phyloP scores from a whole-genome alignment of 768 basidiomycete species.

The Leccinum longicurvipes region DNA sequence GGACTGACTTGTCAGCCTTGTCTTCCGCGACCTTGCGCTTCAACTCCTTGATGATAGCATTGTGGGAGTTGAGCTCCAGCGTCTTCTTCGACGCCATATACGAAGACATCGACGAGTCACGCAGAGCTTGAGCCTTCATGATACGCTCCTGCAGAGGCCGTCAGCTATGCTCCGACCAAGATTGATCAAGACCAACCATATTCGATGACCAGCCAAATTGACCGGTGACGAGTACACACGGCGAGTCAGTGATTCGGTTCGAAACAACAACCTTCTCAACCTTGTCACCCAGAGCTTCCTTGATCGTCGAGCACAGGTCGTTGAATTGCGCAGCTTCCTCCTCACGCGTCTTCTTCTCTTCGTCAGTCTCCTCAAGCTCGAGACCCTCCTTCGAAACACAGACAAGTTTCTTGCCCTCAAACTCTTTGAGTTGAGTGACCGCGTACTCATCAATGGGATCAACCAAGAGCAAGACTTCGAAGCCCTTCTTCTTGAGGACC shows the following conservation, averaged over 20 bases:
- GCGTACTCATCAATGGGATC: conserved; percentile 99
- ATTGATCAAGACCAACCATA: conserved; percentile 59
- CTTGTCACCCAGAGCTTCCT: conserved; percentile 98
- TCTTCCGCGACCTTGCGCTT: conserved; percentile 95
- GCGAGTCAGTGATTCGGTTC: conserved; percentile 96
- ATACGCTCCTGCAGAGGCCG: conserved; percentile 68
- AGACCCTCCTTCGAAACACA: conserved; percentile 99
- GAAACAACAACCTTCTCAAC: conserved; percentile 99
- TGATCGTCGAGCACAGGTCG: conserved; percentile 91
- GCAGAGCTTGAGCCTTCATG: conserved; percentile 98
- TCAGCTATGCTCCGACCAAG: background rate
- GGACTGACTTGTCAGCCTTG: conserved; percentile 97
- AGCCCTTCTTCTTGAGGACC: conserved; percentile 99
- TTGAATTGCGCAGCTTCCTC: conserved; percentile 77
- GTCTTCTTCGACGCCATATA: conserved; percentile 99
- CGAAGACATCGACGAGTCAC: conserved; percentile 95
- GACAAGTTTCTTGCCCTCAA: conserved; percentile 94
- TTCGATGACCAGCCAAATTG: conserved; percentile 99
- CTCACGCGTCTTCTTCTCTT: conserved; percentile 92
- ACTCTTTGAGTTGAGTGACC: conserved; percentile 98
- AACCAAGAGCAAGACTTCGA: conserved; percentile 94
- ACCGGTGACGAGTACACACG: conserved; percentile 95
- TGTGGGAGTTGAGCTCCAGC: conserved; percentile 88
- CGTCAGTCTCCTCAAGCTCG: conserved; percentile 98
- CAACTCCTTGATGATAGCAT: conserved; percentile 94